Base-by-base conservation (phyloP, 108 stramenopile species). In the Cyclotella kingstonii region DNA sequence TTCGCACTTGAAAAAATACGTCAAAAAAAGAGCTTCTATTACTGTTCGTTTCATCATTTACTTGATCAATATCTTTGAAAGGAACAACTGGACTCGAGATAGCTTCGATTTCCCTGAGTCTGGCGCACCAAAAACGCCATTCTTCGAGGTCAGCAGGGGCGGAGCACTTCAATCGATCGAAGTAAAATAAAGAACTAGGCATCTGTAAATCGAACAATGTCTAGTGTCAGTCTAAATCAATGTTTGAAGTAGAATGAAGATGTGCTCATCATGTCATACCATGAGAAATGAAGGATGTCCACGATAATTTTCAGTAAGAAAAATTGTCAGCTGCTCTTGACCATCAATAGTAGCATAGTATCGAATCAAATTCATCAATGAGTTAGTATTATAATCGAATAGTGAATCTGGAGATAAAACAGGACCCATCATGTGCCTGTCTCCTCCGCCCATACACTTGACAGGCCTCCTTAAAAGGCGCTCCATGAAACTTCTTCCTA, bases 121-220 rank as follows among this genome's bases (percentile, higher is more conserved):
- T 61, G 0, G 53, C 44, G 47, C 53, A 38, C 86, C 84, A 88
- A 42, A 51, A 78, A 26, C 22, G 27, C 26, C 50, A 8, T 15
- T 33, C 51, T 34, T 66, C 50, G n/a, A 51, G 10, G 39, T 54
- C 40, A 0, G 10, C 4, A 0, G n/a, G n/a, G 14, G 60, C 68
- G 6, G 59, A 66, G 41, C 79, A 78, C 49, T 59, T 60, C 25
- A 89, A 50, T 38, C 81, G 63, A 59, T 85, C 83, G 21, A 69
- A 83, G 54, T 85, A 85, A 47, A 84, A 85, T 18, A 89, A 65
- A 26, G 80, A 61, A 38, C 82, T 83, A 10, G 83, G 81, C 66
- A 84, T 79, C 54, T 55, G 14, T 36, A 7, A 7, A 55, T 4
- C 2, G 3, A 12, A 25, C 2, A n/a, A n/a, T n/a, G n/a, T n/a